Conservation (phyloP, 768 basidiomycete species). For the Amanita fuliginea region DNA sequence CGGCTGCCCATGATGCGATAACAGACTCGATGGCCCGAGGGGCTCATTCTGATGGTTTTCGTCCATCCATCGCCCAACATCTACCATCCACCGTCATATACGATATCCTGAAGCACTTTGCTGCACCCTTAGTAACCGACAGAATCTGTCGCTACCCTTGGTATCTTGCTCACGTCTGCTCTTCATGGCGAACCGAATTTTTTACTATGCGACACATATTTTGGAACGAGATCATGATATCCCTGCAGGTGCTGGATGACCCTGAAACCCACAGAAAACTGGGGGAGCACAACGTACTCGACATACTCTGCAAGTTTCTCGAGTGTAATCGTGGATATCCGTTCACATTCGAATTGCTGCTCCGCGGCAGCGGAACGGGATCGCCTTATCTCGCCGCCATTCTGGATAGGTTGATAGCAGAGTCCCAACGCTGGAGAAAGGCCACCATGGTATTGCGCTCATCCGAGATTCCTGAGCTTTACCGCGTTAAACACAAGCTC, state of each 20-base stretch:
- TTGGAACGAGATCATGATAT: neutral
- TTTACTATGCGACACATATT: neutral
- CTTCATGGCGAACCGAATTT: conserved; percentile 1
- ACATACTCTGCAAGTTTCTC: neutral
- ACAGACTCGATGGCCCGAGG: no score
- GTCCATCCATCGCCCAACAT: neutral
- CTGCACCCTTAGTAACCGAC: neutral
- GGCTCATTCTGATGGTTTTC: no score
- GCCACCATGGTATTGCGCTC: neutral
- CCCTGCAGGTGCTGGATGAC: no score
- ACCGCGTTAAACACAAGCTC: neutral
- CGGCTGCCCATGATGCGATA: no score
- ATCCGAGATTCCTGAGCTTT: neutral
- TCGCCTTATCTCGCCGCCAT: neutral
- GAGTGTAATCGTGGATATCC: neutral
- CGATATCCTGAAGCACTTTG: conserved; percentile 14
- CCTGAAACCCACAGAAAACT: no score
- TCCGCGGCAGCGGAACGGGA: no score
- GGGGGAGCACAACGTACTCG: neutral
- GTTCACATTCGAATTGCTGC: neutral
- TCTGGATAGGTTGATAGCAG: neutral
- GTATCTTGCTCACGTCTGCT: conserved; percentile 4
- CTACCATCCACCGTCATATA: neutral
- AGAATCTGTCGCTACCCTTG: neutral
- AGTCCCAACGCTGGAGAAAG: neutral